Base-by-base conservation (phyloP, 805 yeast genomes). In the Yarrowia deformans region DNA sequence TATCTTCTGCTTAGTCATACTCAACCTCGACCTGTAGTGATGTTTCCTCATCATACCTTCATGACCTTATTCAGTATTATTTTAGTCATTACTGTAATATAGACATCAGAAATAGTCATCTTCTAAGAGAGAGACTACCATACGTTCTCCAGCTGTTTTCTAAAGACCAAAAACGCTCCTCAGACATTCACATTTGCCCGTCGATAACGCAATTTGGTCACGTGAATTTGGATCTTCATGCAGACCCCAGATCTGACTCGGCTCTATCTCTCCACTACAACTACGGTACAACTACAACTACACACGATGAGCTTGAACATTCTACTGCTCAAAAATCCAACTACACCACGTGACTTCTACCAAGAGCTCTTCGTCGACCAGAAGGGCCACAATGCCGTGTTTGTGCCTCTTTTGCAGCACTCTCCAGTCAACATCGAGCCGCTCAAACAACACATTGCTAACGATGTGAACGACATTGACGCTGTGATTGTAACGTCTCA, bases 401-500 rank as follows among this genome's bases (percentile, higher is more conserved):
- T 92, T 76, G 78, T 93, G 1, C 97, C 98, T 0, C 80, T 94
- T 46, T 81, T 94, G 54, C 82, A 83, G 45, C 97, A 92, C 77
- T 81, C 84, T 0, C 88, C 85, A 56, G 77, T 84, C 32, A 83
- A 86, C 70, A 82, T 85, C 12, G 72, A 75, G 0, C 80, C 78
- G 14, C 83, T 90, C 3, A 71, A 74, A 0, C 82, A 83, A 64
- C 78, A 92, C 12, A 74, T 74, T 1, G 81, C 86, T 6, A 74
- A 75, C 0, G 80, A 79, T 10, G 87, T 85, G 70, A 70, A 84
- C 0, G 58, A 73, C 0, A 73, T 82, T 37, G 82, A 83, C 49
- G 84, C 88, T 0, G 78, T 92, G 45, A 89, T 94, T 10, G 87
- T 94, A 4, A 93, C 98, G 0, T 90, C 97, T 1, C 98, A 94